Base-by-base conservation (phyloP, 176 grass and related monocot genomes). In the Triticum dicoccoides region DNA sequence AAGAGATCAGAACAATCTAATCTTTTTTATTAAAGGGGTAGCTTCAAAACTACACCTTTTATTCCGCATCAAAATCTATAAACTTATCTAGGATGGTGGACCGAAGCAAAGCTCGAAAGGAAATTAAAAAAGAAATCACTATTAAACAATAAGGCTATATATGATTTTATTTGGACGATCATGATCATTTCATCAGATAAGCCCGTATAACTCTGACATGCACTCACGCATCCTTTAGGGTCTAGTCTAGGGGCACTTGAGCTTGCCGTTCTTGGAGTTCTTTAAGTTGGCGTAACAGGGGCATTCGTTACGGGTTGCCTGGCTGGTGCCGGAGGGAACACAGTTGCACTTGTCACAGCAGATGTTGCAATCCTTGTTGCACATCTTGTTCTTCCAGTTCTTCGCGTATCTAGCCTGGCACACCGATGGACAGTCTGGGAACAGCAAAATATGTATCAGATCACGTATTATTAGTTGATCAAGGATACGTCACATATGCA, bases 351-450 rank as follows among this genome's bases (percentile, higher is more conserved):
- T 87, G 29, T 14, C 65, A 56, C 95, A 97, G 88, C 95, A 97
- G 10, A 82, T 69, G 14, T 91, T 91, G 73, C 95, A 97, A 86
- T 92, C 80, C 78, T 92, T 91, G 41, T 69, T 84, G 84, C 95
- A 97, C 82, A 97, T 92, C 78, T 94, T 77, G 4, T 86, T 89
- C 78, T 88, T 92, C 95, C 95, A 97, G 65, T 90, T 94, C 49
- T 35, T 72, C 34, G 63, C 27, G 84, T 92, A 97, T 3, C 92
- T 75, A 13, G 25, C 83, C 44, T 34, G 2, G 81, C 95, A 97
- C 29, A 39, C 39, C 1, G 59, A 47, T 15, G 58, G 67, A 37
- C 95, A 97, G 10, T 97, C 92, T 94, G 54, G 0, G 2, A 2
- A 59, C 18, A 3, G 0, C 18, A 59, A 59, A 8, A 59, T 3